Evolutionary conservation across 441 rosid genomes (phyloP).

Genomic region (Kokia cookei): DNA sequence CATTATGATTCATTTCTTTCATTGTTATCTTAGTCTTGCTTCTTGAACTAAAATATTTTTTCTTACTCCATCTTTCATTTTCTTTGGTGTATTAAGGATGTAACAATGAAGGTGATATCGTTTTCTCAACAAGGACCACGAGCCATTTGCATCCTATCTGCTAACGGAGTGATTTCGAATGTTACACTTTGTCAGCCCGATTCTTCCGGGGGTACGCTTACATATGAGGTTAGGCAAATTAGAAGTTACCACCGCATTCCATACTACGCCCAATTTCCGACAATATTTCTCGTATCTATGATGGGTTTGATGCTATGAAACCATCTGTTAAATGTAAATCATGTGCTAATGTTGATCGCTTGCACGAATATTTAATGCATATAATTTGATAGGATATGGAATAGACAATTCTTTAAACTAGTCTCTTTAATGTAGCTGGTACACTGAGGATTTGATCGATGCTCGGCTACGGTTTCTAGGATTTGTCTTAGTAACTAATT

Average conservation of each 20-base stretch:
- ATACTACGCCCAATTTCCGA: background rate
- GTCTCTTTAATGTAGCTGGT: background rate
- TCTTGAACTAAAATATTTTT: background rate
- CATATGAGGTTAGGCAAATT: constrained; percentile 68
- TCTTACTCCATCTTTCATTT: constrained; percentile 5
- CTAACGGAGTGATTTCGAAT: constrained; percentile 86
- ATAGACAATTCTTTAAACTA: background rate
- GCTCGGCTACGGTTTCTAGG: background rate
- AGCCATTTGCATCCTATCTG: constrained; percentile 85
- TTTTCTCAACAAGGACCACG: constrained; percentile 97
- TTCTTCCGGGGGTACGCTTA: constrained; percentile 92
- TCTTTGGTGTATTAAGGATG: constrained; percentile 48
- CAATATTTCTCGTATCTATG: background rate
- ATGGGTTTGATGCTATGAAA: background rate
- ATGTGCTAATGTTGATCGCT: background rate
- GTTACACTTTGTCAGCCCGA: constrained; percentile 93
- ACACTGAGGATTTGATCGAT: background rate
- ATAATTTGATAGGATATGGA: background rate
- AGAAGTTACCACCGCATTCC: background rate
- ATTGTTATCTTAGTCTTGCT: background rate
- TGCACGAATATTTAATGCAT: background rate
- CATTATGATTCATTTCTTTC: background rate
- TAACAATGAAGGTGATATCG: constrained; percentile 89
- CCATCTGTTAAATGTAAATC: background rate
- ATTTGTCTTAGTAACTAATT: background rate